Evolutionary conservation across 257 asterid genomes (phyloP), one percentile per base, ranked within the genome.

Genomic region (Leptodermis oblonga): DNA sequence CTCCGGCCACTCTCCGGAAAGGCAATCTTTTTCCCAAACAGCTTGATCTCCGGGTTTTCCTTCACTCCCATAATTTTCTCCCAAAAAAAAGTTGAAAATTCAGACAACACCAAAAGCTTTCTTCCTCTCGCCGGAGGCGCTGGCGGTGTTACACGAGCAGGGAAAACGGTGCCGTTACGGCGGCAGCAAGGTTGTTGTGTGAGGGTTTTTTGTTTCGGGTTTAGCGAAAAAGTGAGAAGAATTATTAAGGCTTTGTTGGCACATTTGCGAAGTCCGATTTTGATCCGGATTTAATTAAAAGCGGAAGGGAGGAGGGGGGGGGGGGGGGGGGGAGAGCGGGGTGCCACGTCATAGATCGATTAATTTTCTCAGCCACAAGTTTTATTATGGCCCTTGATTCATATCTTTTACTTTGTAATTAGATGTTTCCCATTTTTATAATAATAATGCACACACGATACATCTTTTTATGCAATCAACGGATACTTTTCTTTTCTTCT

Each of bases 11-110:
- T 71, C 42, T 82, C 97, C 84, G 84, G 90, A 71, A 86, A 72
- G 52, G 80, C 68, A 81, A 90, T 90, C 77, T 79, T 90, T 73
- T 80, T 85, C 42, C 97, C 97, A 41, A 90, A 90, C 60, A 90
- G 64, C 82, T 74, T 90, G 31, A 90, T 86, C 73, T 83, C 88
- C 48, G 88, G 82, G 65, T 86, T n/a, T n/a, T n/a, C 89, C 79
- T 82, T 88, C 78, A 72, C 46, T 72, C 78, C 71, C 66, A 62
- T 78, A 80, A 58, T 73, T 70, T 33, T 30, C 34, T 42, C 66
- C 7, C 28, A 6, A 33, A 20, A 61, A 43, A 12, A 12, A 59
- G 18, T 25, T n/a, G 10, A 14, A 42, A 22, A 3, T 37, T 37
- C 25, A 2, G 39, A n/a, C 4, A 17, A 11, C 17, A 3, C 0